These are phyloP conservation scores for Micractinium sp. DNA, from an alignment of 139 green algal genomes.

Conservation along the genomic window DNA sequence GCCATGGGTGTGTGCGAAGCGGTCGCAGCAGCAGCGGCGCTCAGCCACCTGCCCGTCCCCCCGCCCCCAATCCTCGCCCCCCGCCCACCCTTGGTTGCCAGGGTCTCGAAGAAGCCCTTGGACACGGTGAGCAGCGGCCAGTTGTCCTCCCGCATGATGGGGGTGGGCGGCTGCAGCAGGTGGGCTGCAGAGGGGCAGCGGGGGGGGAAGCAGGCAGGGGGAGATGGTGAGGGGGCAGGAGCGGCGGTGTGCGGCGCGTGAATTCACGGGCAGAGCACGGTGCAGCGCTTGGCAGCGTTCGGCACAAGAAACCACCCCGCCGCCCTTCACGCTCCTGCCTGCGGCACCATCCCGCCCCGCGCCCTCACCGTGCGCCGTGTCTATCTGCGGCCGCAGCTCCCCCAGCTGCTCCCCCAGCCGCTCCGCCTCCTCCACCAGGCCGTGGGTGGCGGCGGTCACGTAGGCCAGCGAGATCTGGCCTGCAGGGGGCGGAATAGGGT, in stretches of 20 bases:
- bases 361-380: constrained; percentile 11
- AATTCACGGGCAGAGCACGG: too few species aligned
- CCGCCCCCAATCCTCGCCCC: too few species aligned
- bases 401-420: constrained; percentile 67
- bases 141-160: constrained; percentile 91
- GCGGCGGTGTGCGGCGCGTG: too few species aligned
- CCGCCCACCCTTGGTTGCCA: constrained; percentile 70
- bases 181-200: constrained; percentile 13
- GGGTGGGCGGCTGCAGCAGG: constrained; percentile 74
- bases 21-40: too few species aligned
- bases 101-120: constrained; percentile 97
- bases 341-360: too few species aligned
- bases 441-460: constrained; percentile 88
- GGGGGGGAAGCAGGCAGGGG: background rate
- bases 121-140: constrained; percentile 97
- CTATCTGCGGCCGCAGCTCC: constrained; percentile 49
- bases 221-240: too few species aligned
- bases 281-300: background rate
- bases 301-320: too few species aligned
- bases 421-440: constrained; percentile 78
- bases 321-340: too few species aligned
- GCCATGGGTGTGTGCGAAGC: too few species aligned
- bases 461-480: constrained; percentile 94
- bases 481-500: constrained; percentile 14
- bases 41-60: too few species aligned